Evolutionary conservation across 257 asterid species (phyloP), one percentile per base, ranked within the genome.

Genomic region (Salvia miltiorrhiza): DNA sequence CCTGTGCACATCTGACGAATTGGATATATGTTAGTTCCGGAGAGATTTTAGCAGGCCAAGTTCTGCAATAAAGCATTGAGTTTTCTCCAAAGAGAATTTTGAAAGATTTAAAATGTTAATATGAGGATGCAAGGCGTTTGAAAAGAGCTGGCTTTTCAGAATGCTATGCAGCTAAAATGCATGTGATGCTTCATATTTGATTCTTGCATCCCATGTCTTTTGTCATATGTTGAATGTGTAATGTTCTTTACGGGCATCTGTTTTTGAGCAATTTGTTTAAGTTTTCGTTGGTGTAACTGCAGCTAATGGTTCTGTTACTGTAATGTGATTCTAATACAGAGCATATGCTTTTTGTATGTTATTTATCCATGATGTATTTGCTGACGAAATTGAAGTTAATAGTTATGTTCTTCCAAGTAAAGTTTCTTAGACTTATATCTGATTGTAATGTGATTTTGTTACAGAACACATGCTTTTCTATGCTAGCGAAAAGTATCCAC

Each of bases 381-480:
- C 17, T 76, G 61, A 55, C 17, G 55, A 33, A 63, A 62, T 24
- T 65, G 50, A 16, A 13, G 14, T 14, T 55, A 10, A 26, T 58
- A 20, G 6, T 45, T 56, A 17, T 70, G 30, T 50, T 14, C 28
- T 30, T 4, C 35, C 61, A 61, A 21, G 49, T 50, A 45, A 30
- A 35, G 24, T 47, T 69, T 59, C 14, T 54, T 21, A 10, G 54
- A 40, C 44, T 48, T 64, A 59, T 23, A 64, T 44, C 72, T 69
- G 19, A 50, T 23, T 50, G 43, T 44, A 40, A 57, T 54, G 49
- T 65, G 71, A 50, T 56, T 76, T 13, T 37, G 26, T 77, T 83
- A 64, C 93, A 94, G 99, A 90, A 70, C 99, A 94, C 76, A 94
- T 94, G 99, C 86, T 94, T 62, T 93, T 94, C 79, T 94, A 91